These are phyloP conservation scores for Sclerotinia nivalis DNA, from an alignment of 2,329 filamentous ascomycete genomes.

Conservation along the genomic window DNA sequence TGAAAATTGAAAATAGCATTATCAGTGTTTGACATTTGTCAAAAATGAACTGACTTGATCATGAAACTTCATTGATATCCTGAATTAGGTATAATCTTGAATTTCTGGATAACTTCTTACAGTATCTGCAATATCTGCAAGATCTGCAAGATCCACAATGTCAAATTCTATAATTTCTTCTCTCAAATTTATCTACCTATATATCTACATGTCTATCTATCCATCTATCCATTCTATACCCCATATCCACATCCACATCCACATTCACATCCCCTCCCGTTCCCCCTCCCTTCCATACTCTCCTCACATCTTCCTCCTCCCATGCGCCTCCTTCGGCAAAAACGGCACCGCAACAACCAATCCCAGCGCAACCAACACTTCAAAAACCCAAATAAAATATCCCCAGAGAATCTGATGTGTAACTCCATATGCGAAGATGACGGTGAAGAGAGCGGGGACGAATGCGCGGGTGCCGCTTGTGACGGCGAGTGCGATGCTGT, in stretches of 20 bases:
- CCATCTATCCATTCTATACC: neutral
- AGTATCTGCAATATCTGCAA: too few relatives aligned
- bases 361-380: conserved; percentile 45
- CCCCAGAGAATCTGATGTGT: conserved; percentile 61
- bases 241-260: too few relatives aligned
- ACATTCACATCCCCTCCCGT: neutral
- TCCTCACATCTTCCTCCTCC: conserved; percentile 12
- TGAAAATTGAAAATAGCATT: neutral
- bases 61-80: too few relatives aligned
- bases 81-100: too few relatives aligned
- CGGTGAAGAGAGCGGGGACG: conserved; percentile 64
- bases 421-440: conserved; percentile 67
- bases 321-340: conserved; percentile 41
- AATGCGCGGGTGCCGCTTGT: conserved; percentile 64
- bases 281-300: neutral
- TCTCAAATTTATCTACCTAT: neutral
- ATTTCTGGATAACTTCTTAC: too few relatives aligned
- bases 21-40: too few relatives aligned
- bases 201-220: neutral
- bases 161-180: neutral
- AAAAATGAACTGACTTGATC: too few relatives aligned
- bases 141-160: too few relatives aligned
- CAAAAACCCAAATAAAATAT: conserved; percentile 64
- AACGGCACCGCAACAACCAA: conserved; percentile 41
- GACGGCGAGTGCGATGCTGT: conserved; percentile 65